phyloP scores from a whole-genome alignment of 768 basidiomycete genomes.

The Hydnum rufescens region DNA sequence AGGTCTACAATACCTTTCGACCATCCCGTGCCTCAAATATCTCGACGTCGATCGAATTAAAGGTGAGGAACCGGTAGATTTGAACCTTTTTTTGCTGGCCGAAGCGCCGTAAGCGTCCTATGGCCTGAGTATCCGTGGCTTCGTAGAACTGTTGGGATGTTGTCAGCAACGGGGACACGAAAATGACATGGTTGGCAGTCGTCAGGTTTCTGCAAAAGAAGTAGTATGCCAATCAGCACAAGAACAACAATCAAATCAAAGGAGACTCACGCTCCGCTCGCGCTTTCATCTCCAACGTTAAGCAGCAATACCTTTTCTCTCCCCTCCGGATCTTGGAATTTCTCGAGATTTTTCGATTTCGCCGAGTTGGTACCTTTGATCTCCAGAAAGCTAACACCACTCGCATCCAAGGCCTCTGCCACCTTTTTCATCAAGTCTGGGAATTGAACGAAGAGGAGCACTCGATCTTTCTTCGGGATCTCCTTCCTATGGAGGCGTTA shows the following conservation, averaged over 20 bases:
- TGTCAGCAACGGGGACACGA: slow-evolving; percentile 78
- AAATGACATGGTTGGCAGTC: slow-evolving; percentile 84
- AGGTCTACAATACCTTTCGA: no score
- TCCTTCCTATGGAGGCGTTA: slow-evolving; percentile 26
- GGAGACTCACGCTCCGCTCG: slow-evolving; percentile 48
- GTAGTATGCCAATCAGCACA: slow-evolving; percentile 12
- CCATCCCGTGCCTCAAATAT: slow-evolving; percentile 28
- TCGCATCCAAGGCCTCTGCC: slow-evolving; percentile 51
- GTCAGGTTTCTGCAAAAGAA: slow-evolving; percentile 53
- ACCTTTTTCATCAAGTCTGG: slow-evolving; percentile 85
- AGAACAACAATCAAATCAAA: not conserved
- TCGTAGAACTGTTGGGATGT: slow-evolving; percentile 67
- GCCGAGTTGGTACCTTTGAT: slow-evolving; percentile 58
- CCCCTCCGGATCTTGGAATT: slow-evolving; percentile 62
- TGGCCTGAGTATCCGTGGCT: slow-evolving; percentile 64
- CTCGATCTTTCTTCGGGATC: slow-evolving; percentile 56
- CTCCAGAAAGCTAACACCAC: slow-evolving; percentile 58
- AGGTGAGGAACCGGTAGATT: slow-evolving; percentile 70
- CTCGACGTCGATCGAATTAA: slow-evolving; percentile 73
- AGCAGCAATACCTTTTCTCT: slow-evolving; percentile 61
- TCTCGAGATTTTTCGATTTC: slow-evolving; percentile 66
- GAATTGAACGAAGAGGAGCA: slow-evolving; percentile 93
- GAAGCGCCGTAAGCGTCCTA: slow-evolving; percentile 66
- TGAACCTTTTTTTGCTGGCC: slow-evolving; percentile 66
- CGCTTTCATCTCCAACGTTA: slow-evolving; percentile 88